Percentiles rank a stretch among this genome's conserved stretches.
These are phyloP conservation scores for Diaporthe caulivora DNA, from an alignment of 2,329 filamentous ascomycete genomes.

Conservation along the genomic window DNA sequence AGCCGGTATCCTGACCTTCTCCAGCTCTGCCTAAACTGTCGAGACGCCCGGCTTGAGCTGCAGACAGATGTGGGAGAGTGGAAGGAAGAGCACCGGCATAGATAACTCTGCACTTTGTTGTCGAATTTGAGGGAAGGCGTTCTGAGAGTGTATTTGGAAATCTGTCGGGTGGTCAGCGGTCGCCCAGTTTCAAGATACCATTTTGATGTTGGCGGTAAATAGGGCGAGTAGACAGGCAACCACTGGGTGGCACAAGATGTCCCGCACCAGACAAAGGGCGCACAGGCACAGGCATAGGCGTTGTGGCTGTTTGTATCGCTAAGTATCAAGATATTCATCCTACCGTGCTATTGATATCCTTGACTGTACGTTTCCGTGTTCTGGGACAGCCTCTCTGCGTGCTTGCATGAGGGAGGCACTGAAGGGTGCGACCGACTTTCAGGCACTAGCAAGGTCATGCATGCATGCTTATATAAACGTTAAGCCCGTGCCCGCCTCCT, in stretches of 20 bases:
- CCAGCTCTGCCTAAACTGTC: conserved; percentile 5
- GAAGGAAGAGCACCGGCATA: neutral
- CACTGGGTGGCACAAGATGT: neutral
- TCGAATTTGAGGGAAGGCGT: conserved; percentile 19
- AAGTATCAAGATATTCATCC: neutral
- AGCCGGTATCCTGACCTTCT: conserved; percentile 9
- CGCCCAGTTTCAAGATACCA: conserved; percentile 28
- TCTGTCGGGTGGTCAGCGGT: conserved; percentile 7
- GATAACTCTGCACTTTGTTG: neutral
- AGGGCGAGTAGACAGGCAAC: neutral
- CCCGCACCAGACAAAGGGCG: neutral
- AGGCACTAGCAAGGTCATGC: no score
- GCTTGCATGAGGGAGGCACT: no score
- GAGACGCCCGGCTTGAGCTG: conserved; percentile 3
- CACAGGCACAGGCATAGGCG: neutral
- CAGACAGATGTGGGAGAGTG: neutral
- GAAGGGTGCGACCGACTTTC: no score
- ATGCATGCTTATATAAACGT: conserved; percentile 32
- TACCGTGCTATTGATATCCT: no score
- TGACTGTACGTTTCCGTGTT: neutral
- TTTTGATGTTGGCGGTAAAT: conserved; percentile 29
- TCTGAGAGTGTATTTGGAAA: conserved; percentile 24
- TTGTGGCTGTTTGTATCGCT: conserved; percentile 31
- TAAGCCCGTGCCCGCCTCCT: conserved; percentile 6
- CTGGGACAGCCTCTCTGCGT: no score